Evolutionary conservation across 2,329 filamentous ascomycete species (phyloP), one percentile per base, ranked within the genome.

Genomic region (Aspergillus versicolor): DNA sequence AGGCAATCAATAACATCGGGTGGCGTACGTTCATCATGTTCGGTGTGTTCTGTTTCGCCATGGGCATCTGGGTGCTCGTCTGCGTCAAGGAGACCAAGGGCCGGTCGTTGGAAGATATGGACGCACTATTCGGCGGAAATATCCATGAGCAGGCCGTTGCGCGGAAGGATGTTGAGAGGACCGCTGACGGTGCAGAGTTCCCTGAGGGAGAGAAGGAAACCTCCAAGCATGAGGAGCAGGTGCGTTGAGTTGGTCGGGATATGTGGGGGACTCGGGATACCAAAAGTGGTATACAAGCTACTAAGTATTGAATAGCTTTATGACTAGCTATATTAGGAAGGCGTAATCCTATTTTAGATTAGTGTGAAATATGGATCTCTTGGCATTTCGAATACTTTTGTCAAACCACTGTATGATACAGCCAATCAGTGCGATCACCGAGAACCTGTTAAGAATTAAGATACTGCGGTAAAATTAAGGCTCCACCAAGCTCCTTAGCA

Each of bases 61-160:
- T 70, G 60, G 66, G 66, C 3, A n/a, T 70, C 30, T 53, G 42
- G 32, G 51, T 53, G 8, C 2, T 27, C 2, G 76, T 82, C 56
- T 70, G 81, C 54, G 84, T 85, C 68, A 80, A 75, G 45, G 81
- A 84, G 70, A 83, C 81, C 0, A 82, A 81, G 63, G 76, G 80
- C 5, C 71, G 81, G 43, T 76, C 74, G 4, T 71, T 86, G 0
- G 83, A 87, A 63, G 83, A 85, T 61, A 85, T 86, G 57, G 82
- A 84, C 62, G 63, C 82, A 19, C 70, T 85, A 2, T 85, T 85
- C 66, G 82, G 32, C 19, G 21, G 17, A 8, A 37, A 38, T 5
- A 5, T n/a, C 21, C 30, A 22, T 11, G 30, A 22, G 45, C 17
- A n/a, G 17, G 27, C 27, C 27, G 27, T 30, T 30, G n/a, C 30